Evolutionary conservation across 2,329 filamentous ascomycete genomes (phyloP).

Genomic region (Penicillium sp.): DNA sequence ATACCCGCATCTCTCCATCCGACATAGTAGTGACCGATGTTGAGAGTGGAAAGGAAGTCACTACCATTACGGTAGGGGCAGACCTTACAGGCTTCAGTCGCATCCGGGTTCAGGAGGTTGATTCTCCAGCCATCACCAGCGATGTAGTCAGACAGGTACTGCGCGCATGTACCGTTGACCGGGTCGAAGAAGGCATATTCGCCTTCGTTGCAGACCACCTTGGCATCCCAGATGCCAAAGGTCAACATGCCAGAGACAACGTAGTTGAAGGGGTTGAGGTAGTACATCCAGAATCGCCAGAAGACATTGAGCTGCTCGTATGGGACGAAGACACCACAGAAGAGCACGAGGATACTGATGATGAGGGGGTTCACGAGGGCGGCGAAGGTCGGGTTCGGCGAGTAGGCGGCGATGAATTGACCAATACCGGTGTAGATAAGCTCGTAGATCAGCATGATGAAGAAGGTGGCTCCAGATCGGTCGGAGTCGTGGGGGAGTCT

Average conservation of each 20-base stretch:
- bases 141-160: conserved; percentile 60
- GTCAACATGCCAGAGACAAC: conserved; percentile 59
- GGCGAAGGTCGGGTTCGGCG: conserved; percentile 66
- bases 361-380: conserved; percentile 75
- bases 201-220: conserved; percentile 49
- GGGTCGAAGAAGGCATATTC: conserved; percentile 54
- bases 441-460: conserved; percentile 74
- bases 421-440: conserved; percentile 72
- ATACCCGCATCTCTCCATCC: conserved; percentile 69
- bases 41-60: conserved; percentile 63
- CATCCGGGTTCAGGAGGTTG: conserved; percentile 63
- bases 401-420: conserved; percentile 78
- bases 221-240: conserved; percentile 52
- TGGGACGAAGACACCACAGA: conserved; percentile 71
- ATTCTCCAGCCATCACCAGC: conserved; percentile 45
- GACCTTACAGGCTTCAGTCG: conserved; percentile 58
- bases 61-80: conserved; percentile 61
- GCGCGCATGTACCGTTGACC: conserved; percentile 52
- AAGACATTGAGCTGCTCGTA: conserved; percentile 65
- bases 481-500: conserved; percentile 63
- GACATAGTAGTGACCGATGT: conserved; percentile 62
- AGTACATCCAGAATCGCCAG: conserved; percentile 69
- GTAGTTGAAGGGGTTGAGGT: conserved; percentile 63
- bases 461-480: conserved; percentile 54
- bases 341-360: conserved; percentile 69